Evolutionary conservation across 2,329 filamentous ascomycete genomes (phyloP).

Genomic region (Fusarium sp.): DNA sequence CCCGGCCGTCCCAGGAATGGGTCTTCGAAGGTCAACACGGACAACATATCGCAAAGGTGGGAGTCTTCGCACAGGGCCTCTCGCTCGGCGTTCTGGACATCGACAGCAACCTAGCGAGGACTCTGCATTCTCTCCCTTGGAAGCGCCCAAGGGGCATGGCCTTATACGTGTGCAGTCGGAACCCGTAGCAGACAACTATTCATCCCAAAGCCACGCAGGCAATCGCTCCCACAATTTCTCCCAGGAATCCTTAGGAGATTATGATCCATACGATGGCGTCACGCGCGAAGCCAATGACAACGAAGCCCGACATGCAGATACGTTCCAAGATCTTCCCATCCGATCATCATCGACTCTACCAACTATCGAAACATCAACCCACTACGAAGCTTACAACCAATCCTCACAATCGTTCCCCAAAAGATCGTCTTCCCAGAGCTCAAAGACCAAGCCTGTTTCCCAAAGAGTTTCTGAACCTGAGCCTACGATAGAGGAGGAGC

Average conservation of each 20-base stretch:
- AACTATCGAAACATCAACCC: constrained; percentile 71
- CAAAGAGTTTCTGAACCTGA: constrained; percentile 42
- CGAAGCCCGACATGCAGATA: constrained; percentile 34
- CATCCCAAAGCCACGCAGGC: constrained; percentile 62
- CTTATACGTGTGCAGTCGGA: constrained; percentile 76
- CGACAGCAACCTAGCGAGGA: constrained; percentile 69
- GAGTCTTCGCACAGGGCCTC: constrained; percentile 80
- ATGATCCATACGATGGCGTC: constrained; percentile 56
- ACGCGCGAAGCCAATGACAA: constrained; percentile 48
- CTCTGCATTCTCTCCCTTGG: constrained; percentile 50
- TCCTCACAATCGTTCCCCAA: constrained; percentile 56
- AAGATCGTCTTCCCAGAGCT: constrained; percentile 63
- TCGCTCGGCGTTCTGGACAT: constrained; percentile 75
- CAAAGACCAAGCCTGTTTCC: constrained; percentile 56
- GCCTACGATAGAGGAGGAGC: constrained; percentile 51
- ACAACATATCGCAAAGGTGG: constrained; percentile 90
- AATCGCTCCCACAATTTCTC: constrained; percentile 60
- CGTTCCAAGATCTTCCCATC: constrained; percentile 48
- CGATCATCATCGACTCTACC: constrained; percentile 50
- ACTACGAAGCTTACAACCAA: constrained; percentile 50
- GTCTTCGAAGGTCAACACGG: constrained; percentile 86
- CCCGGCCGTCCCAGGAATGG: constrained; percentile 78
- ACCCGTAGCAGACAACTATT: constrained; percentile 64
- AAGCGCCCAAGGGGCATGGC: constrained; percentile 59
- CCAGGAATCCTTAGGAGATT: constrained; percentile 54